phyloP scores from a whole-genome alignment of 139 green algal species.

The Spirogloea muscicola region DNA sequence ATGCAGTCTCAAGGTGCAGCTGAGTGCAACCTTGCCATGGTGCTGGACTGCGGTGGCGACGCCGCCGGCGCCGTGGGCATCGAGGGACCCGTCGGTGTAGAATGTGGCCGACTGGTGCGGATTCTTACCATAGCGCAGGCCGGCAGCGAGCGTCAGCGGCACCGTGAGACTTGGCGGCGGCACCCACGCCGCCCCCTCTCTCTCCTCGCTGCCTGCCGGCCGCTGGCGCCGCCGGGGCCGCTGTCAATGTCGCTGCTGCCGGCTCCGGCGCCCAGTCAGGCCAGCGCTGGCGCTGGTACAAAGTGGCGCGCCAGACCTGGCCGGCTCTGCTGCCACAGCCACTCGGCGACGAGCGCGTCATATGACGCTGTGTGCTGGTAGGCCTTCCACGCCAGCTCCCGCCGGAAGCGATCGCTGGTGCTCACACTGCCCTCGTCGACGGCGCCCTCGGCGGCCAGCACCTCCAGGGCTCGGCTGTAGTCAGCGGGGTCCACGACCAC shows the following conservation, averaged over 20 bases:
- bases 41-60: conserved; percentile 83
- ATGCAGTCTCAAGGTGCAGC: no score
- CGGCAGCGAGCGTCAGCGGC: conserved; percentile 69
- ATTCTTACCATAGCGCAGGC: conserved; percentile 94
- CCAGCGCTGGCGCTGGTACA: no score
- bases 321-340: conserved; percentile 76
- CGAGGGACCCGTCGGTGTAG: conserved; percentile 86
- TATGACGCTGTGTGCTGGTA: conserved; percentile 95
- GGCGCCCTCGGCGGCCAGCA: conserved; percentile 59
- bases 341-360: conserved; percentile 88
- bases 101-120: conserved; percentile 96
- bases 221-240: conserved; percentile 86
- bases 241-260: no score
- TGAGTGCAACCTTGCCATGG: conserved; percentile 93
- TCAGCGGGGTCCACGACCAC: conserved; percentile 84
- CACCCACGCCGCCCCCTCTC: conserved; percentile 22
- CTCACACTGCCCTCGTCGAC: conserved; percentile 12
- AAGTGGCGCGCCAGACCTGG: no score
- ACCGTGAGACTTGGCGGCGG: conserved; percentile 69
- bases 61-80: conserved; percentile 69
- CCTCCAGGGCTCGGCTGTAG: conserved; percentile 68
- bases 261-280: no score
- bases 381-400: conserved; percentile 94
- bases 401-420: no score
- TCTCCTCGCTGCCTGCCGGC: conserved; percentile 91